phyloP scores from a whole-genome alignment of 108 stramenopile species.

The Licmophora abbreviata region DNA sequence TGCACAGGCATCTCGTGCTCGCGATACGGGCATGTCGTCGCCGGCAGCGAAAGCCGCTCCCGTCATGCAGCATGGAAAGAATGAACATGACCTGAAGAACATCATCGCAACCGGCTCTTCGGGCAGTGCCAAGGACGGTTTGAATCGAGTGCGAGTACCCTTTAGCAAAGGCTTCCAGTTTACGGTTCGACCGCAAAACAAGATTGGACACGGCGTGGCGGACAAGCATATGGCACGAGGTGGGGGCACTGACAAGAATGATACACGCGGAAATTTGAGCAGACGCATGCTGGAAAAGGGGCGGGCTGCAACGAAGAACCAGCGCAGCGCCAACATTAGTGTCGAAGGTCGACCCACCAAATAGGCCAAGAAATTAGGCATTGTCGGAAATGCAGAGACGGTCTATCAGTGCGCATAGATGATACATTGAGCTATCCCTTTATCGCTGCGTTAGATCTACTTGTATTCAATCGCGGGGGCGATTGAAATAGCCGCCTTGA shows the following conservation, averaged over 20 bases:
- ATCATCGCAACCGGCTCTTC: constrained; percentile 30
- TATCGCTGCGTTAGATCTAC: no score
- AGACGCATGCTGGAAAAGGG: constrained; percentile 75
- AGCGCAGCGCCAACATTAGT: constrained; percentile 78
- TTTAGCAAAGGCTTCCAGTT: constrained; percentile 81
- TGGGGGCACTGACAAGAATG: constrained; percentile 22
- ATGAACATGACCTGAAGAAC: constrained; percentile 27
- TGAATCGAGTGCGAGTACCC: constrained; percentile 80
- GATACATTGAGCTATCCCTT: no score
- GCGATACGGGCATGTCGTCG: constrained; percentile 17
- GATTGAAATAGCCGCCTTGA: no score
- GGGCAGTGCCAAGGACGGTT: constrained; percentile 29
- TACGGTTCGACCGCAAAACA: constrained; percentile 56
- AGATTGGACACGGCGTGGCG: constrained; percentile 30
- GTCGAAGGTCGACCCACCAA: constrained; percentile 76
- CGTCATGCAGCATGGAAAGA: constrained; percentile 13
- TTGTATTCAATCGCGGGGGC: no score
- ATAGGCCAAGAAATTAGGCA: constrained; percentile 10
- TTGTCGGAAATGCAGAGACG: no score
- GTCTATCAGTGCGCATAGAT: no score
- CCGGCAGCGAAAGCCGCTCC: constrained; percentile 3
- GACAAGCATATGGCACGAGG: constrained; percentile 39
- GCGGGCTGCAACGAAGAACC: constrained; percentile 59
- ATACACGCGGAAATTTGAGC: constrained; percentile 48
- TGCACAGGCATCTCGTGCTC: constrained; percentile 48